Conservation (phyloP, 1,284 basidiomycete genomes). For the Pseudozyma flocculosa region DNA sequence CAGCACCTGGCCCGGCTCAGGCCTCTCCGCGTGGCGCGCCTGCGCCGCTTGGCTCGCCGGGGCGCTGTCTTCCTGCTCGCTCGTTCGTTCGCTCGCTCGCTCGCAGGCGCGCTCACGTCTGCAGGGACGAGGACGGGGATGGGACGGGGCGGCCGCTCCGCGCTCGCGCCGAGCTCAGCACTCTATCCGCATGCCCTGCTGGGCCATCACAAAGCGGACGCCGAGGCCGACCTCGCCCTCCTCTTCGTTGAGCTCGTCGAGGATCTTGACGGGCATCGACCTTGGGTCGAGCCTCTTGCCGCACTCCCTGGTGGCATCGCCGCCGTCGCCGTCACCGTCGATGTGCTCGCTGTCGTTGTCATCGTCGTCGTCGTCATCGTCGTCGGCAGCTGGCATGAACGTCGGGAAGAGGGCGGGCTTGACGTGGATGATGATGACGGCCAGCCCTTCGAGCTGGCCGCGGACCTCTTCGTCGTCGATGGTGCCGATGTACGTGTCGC, state of each 20-base stretch:
- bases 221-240: conserved; percentile 31
- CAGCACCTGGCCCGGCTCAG: too few relatives aligned
- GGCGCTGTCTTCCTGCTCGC: too few relatives aligned
- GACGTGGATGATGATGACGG: conserved; percentile 48
- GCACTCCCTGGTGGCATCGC: too few relatives aligned
- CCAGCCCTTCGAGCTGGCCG: conserved; percentile 30
- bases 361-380: conserved; percentile 2
- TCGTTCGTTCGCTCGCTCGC: too few relatives aligned
- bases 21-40: too few relatives aligned
- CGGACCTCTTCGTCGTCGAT: conserved; percentile 18
- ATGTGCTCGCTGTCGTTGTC: too few relatives aligned
- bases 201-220: conserved; percentile 44
- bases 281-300: neutral
- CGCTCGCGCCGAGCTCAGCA: conserved; percentile 12
- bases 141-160: too few relatives aligned
- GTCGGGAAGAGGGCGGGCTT: conserved; percentile 48
- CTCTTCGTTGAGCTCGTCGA: conserved; percentile 35
- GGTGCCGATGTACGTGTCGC: neutral
- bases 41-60: too few relatives aligned
- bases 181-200: conserved; percentile 51
- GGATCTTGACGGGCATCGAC: conserved; percentile 15
- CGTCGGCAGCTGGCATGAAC: conserved; percentile 11
- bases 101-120: too few relatives aligned
- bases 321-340: too few relatives aligned
- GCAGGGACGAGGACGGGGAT: too few relatives aligned